phyloP scores from a whole-genome alignment of 177 flowering plant genomes.

The Vitis hybrid region DNA sequence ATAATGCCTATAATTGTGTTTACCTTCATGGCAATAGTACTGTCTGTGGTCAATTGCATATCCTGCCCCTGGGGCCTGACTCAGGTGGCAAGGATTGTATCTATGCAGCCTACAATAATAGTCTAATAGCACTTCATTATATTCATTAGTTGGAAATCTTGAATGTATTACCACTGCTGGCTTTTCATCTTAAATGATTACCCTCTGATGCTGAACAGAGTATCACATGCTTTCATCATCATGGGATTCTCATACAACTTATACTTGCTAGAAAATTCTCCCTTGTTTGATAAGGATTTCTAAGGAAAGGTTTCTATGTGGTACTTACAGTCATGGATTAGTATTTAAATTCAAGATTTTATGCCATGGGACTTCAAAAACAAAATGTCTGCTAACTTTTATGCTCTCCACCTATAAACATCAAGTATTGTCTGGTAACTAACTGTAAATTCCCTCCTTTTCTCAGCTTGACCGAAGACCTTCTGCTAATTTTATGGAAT shows the following conservation, averaged over 20 bases:
- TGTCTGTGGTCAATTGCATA: background rate
- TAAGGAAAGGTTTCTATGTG: background rate
- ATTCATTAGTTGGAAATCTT: background rate
- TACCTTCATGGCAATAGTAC: background rate
- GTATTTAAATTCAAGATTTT: background rate
- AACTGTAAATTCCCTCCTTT: constrained; percentile 6
- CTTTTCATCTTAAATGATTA: background rate
- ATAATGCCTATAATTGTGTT: too few species aligned
- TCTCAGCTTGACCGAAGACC: constrained; percentile 70
- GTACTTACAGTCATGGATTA: background rate
- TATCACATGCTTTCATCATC: background rate
- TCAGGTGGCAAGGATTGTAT: too few species aligned
- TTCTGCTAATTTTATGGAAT: constrained; percentile 56
- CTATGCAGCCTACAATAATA: too few species aligned
- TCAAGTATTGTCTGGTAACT: constrained; percentile 12
- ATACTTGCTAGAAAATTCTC: background rate
- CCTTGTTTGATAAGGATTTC: background rate
- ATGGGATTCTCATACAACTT: background rate
- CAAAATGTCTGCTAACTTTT: background rate
- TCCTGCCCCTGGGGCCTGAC: too few species aligned
- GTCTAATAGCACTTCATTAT: background rate
- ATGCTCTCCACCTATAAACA: background rate
- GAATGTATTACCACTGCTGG: background rate
- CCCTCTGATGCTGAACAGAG: background rate
- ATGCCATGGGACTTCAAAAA: background rate